These are phyloP conservation scores for Arabidopsis thaliana DNA, from an alignment of 345 rosid species.

Conservation along the genomic window DNA sequence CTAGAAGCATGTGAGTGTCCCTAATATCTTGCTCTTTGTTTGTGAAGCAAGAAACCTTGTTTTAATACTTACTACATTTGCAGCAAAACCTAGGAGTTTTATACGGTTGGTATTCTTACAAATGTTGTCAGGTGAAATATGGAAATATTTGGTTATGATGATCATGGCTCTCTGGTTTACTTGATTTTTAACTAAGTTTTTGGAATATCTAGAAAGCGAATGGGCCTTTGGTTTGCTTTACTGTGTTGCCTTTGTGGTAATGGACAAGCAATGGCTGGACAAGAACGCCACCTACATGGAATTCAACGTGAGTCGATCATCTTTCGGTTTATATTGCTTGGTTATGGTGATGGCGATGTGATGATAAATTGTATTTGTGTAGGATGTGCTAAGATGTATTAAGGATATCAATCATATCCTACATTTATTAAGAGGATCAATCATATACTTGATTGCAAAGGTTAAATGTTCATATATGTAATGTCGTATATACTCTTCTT, in stretches of 20 bases:
- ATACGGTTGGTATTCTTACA: conserved; percentile 77
- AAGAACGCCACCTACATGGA: conserved; percentile 94
- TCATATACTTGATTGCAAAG: no score
- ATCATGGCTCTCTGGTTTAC: not conserved
- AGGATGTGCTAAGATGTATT: conserved; percentile 75
- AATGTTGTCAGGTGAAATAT: conserved; percentile 75
- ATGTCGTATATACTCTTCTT: no score
- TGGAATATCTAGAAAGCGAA: conserved; percentile 64
- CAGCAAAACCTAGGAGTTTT: conserved; percentile 85
- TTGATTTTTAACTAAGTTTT: conserved; percentile 5
- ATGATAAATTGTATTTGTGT: conserved; percentile 13
- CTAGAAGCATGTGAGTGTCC: conserved; percentile 76
- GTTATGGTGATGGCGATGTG: not conserved
- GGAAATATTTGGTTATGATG: not conserved
- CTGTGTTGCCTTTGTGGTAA: conserved; percentile 80
- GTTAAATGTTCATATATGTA: no score
- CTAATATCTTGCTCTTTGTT: not conserved
- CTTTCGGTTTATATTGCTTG: not conserved
- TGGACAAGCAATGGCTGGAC: conserved; percentile 97
- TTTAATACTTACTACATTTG: conserved; percentile 14
- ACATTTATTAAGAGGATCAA: no score
- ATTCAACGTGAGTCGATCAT: conserved; percentile 69
- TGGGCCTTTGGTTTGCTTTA: conserved; percentile 96
- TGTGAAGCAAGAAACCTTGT: not conserved
- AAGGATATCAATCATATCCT: no score